These are phyloP conservation scores for Tolypocladium nubicola DNA, from an alignment of 2,329 filamentous ascomycete species.

Conservation along the genomic window DNA sequence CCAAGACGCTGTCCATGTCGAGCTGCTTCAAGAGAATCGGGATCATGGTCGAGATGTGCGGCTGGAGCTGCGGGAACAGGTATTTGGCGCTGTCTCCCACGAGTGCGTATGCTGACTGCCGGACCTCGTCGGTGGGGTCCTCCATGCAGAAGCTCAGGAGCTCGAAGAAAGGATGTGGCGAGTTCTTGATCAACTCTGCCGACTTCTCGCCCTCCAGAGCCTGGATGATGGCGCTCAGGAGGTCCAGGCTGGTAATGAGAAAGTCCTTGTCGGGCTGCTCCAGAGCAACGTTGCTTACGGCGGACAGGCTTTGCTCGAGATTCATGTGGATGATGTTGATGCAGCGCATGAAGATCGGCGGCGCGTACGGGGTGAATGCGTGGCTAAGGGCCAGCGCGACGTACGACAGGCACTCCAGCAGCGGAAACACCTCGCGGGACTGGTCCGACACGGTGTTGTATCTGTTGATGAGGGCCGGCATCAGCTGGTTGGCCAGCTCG, in stretches of 20 bases:
- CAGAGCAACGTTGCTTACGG: constrained; percentile 54
- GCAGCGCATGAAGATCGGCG: constrained; percentile 78
- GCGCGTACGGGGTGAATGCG: constrained; percentile 74
- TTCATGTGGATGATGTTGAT: constrained; percentile 87
- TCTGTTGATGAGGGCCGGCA: constrained; percentile 82
- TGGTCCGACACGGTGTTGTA: constrained; percentile 83
- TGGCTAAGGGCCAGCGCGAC: constrained; percentile 78
- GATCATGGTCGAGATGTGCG: constrained; percentile 62
- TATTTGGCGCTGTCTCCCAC: constrained; percentile 92
- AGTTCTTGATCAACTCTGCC: constrained; percentile 61
- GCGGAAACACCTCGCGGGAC: constrained; percentile 84
- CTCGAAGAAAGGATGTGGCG: constrained; percentile 80
- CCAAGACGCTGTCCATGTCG: constrained; percentile 64
- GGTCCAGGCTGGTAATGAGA: constrained; percentile 85
- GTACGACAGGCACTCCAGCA: constrained; percentile 94
- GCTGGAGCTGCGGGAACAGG: constrained; percentile 71
- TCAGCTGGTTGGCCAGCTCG: constrained; percentile 72
- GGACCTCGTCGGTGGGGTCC: constrained; percentile 81
- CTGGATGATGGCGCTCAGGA: constrained; percentile 88
- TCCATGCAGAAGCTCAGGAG: constrained; percentile 87
- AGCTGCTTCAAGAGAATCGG: constrained; percentile 80
- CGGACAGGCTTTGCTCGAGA: constrained; percentile 67
- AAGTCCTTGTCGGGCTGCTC: constrained; percentile 94
- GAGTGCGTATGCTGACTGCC: constrained; percentile 90
- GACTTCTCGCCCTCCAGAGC: constrained; percentile 67